Percentiles rank a stretch among this genome's conserved stretches.
Conservation (phyloP, 83 land plant species). For the Isoetes engelmannii region DNA sequence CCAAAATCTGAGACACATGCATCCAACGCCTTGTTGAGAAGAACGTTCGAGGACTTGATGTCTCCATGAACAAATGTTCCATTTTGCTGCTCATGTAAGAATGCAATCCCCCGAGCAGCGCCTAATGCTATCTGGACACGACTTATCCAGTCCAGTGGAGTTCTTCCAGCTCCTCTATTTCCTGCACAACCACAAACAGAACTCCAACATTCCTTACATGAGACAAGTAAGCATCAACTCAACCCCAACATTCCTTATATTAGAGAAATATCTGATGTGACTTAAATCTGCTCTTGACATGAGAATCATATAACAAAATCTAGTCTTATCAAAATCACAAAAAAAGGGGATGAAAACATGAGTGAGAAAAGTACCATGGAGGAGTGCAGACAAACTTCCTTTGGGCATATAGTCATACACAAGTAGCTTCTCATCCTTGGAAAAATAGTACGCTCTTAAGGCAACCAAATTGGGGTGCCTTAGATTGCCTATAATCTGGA, state of each 20-base stretch:
- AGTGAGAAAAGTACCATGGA: slow-evolving; percentile 22
- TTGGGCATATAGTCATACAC: slow-evolving; percentile 24
- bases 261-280: not conserved
- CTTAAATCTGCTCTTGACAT: not conserved
- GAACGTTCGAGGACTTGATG: slow-evolving; percentile 61
- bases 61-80: slow-evolving; percentile 39
- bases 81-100: not conserved
- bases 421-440: slow-evolving; percentile 19
- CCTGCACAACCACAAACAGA: slow-evolving; percentile 24
- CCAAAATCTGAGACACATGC: slow-evolving; percentile 62
- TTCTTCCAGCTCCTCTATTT: slow-evolving; percentile 49
- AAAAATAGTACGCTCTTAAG: slow-evolving; percentile 19
- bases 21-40: slow-evolving; percentile 35
- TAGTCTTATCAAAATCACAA: not conserved
- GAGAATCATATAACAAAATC: not conserved
- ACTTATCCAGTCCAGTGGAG: slow-evolving; percentile 54
- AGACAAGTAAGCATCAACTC: not conserved
- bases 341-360: not conserved
- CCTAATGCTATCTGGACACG: slow-evolving; percentile 45
- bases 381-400: slow-evolving; percentile 19
- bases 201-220: not conserved
- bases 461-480: slow-evolving; percentile 16
- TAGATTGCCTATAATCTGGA: slow-evolving; percentile 1
- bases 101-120: slow-evolving; percentile 39
- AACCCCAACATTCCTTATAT: not conserved